A percentile compares a stretch with the other conserved stretches of the same genome.
Evolutionary conservation across 768 basidiomycete genomes (phyloP).

Genomic region (Hydnum rufescens): DNA sequence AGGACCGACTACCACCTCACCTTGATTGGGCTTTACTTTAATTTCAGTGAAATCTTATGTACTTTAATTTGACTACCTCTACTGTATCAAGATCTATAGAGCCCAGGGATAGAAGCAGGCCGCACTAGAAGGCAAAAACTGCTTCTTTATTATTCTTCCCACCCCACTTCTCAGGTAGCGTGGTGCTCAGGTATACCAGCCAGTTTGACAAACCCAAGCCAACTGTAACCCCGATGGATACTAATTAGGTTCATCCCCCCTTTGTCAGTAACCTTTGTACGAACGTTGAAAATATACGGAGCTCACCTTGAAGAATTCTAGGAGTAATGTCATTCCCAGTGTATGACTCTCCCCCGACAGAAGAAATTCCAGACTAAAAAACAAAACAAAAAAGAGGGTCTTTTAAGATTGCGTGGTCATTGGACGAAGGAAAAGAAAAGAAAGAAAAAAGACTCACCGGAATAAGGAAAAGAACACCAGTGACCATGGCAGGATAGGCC

Average conservation of each 20-base stretch:
- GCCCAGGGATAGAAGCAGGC: no score
- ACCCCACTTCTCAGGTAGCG: not conserved
- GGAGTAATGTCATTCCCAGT: constrained; percentile 70
- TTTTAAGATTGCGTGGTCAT: not conserved
- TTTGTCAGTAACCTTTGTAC: not conserved
- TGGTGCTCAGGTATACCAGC: not conserved
- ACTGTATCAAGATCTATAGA: no score
- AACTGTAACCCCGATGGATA: constrained; percentile 78
- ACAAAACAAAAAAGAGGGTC: not conserved
- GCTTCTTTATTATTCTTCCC: not conserved
- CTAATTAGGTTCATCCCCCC: constrained; percentile 14
- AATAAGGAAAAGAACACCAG: constrained; percentile 70
- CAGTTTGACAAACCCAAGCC: constrained; percentile 25
- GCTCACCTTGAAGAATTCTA: constrained; percentile 64
- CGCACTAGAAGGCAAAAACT: not conserved
- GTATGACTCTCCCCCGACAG: constrained; percentile 48
- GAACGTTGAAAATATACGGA: no score
- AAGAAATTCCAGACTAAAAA: constrained; percentile 57
- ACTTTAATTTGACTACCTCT: no score
- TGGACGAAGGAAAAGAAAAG: not conserved
- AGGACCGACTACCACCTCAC: no score
- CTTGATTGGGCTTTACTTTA: no score
- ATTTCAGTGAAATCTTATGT: no score
- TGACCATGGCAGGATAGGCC: constrained; percentile 69
- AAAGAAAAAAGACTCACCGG: constrained; percentile 35